phyloP scores from a whole-genome alignment of 306 rosid genomes.

The Oemleria cerasiformis region DNA sequence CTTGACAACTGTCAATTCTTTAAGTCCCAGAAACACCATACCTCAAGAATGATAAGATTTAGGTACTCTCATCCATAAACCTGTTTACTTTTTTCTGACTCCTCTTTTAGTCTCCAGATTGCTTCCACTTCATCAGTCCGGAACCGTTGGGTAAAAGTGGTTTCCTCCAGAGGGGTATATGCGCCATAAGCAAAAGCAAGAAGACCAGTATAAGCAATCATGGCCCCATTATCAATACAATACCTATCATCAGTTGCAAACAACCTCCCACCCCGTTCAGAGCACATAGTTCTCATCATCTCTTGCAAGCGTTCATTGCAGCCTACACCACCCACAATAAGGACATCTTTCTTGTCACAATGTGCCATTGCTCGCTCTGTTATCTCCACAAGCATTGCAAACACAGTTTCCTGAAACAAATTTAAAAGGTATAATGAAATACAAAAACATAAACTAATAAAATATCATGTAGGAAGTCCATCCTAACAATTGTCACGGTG shows the following conservation, averaged over 20 bases:
- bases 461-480: background rate
- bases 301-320: slow-evolving; percentile 88
- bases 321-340: slow-evolving; percentile 92
- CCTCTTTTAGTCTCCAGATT: slow-evolving; percentile 67
- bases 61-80: slow-evolving; percentile 26
- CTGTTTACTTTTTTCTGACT: slow-evolving; percentile 22
- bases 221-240: slow-evolving; percentile 90
- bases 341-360: slow-evolving; percentile 83
- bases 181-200: slow-evolving; percentile 72
- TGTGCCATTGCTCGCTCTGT: slow-evolving; percentile 98
- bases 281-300: slow-evolving; percentile 93
- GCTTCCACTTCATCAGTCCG: slow-evolving; percentile 94
- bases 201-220: slow-evolving; percentile 95
- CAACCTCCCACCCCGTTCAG: slow-evolving; percentile 80
- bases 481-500: background rate
- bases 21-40: background rate
- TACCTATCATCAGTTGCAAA: slow-evolving; percentile 94
- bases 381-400: slow-evolving; percentile 95
- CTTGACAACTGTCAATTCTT: background rate
- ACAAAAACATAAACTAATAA: too few relatives aligned
- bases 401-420: slow-evolving; percentile 63
- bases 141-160: slow-evolving; percentile 82
- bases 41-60: slow-evolving; percentile 1
- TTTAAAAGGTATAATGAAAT: background rate
- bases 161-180: slow-evolving; percentile 61